These are phyloP conservation scores for Entophlyctis helioformis DNA, from an alignment of 192 early-diverging fungal genomes.

Conservation along the genomic window DNA sequence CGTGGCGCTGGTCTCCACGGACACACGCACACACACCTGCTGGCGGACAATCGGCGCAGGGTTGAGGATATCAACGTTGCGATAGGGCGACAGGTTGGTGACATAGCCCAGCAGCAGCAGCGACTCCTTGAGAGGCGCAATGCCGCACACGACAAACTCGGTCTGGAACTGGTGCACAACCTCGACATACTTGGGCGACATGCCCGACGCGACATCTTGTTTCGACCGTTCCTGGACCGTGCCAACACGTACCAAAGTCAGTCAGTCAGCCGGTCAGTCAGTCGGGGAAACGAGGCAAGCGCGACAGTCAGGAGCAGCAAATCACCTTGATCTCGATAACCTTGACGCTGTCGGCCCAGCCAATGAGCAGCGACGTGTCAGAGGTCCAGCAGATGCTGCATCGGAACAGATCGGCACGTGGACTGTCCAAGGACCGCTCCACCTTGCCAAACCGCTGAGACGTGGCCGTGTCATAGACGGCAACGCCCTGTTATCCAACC, in stretches of 20 bases:
- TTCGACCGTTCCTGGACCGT: constrained; percentile 23
- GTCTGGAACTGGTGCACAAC: constrained; percentile 60
- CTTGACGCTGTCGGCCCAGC: constrained; percentile 91
- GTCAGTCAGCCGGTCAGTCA: no score
- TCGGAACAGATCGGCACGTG: constrained; percentile 70
- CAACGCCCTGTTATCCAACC: constrained; percentile 33
- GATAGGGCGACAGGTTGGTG: constrained; percentile 37
- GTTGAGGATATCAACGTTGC: constrained; percentile 36
- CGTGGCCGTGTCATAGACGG: constrained; percentile 62
- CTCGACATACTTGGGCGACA: constrained; percentile 44
- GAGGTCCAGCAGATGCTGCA: constrained; percentile 82
- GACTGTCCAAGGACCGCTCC: constrained; percentile 62
- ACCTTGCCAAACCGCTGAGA: constrained; percentile 74
- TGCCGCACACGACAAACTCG: constrained; percentile 73
- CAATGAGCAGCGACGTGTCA: constrained; percentile 66
- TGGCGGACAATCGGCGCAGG: no score
- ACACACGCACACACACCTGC: no score
- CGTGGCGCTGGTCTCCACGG: no score
- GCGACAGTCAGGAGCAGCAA: no score
- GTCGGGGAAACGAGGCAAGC: no score
- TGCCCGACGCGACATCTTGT: constrained; percentile 26
- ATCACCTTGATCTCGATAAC: constrained; percentile 64
- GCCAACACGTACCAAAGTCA: no score
- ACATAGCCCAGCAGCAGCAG: no score
- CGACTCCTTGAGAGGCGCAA: constrained; percentile 77